Conservation (phyloP, 768 basidiomycete species). For the Calocera cornea region DNA sequence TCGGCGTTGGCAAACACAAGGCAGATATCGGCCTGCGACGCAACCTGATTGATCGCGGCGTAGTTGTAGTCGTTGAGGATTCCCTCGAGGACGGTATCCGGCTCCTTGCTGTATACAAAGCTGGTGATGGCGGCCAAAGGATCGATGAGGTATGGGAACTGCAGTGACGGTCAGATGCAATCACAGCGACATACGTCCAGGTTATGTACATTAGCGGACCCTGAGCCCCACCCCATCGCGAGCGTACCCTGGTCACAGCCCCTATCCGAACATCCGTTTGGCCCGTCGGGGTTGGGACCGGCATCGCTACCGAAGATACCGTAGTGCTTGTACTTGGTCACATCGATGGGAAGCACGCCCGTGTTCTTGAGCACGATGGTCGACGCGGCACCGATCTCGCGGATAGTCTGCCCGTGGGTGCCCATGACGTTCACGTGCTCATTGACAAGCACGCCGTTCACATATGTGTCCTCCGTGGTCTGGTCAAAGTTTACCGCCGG, state of each 20-base stretch:
- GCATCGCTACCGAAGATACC: slow-evolving; percentile 43
- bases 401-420: slow-evolving; percentile 52
- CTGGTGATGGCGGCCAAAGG: slow-evolving; percentile 14
- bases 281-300: slow-evolving; percentile 51
- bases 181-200: neutral
- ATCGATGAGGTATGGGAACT: slow-evolving; percentile 19
- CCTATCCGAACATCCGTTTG: slow-evolving; percentile 55
- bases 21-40: slow-evolving; percentile 42
- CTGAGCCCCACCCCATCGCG: slow-evolving; percentile 89
- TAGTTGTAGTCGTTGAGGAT: slow-evolving; percentile 10
- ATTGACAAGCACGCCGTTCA: slow-evolving; percentile 30
- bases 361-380: slow-evolving; percentile 67
- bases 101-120: slow-evolving; percentile 2
- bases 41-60: slow-evolving; percentile 16
- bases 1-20: slow-evolving; percentile 74
- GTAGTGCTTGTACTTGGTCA: slow-evolving; percentile 34
- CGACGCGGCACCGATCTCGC: slow-evolving; percentile 59
- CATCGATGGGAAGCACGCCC: slow-evolving; percentile 39
- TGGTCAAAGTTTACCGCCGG: slow-evolving; percentile 62
- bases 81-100: slow-evolving; percentile 6
- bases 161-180: slow-evolving; percentile 31
- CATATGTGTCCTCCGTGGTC: slow-evolving; percentile 44
- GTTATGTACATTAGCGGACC: slow-evolving; percentile 47
- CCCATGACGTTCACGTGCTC: slow-evolving; percentile 42
- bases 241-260: slow-evolving; percentile 54